Evolutionary conservation across 2,329 filamentous ascomycete species (phyloP).

Genomic region (Leptographium galeiforme): DNA sequence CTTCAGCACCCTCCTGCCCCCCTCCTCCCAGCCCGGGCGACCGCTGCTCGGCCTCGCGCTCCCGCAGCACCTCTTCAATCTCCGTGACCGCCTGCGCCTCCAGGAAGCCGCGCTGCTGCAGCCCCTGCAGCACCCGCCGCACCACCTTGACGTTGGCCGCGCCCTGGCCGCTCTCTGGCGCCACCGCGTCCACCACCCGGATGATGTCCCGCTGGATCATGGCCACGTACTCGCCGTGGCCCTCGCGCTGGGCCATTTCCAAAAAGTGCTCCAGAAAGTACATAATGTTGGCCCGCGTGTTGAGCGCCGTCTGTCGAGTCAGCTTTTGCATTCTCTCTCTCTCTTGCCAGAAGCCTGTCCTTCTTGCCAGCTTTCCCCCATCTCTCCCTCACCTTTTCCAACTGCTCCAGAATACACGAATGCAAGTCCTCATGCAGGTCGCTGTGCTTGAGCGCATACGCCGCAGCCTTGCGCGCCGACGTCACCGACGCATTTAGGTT

Average conservation of each 20-base stretch:
- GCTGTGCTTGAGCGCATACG: slow-evolving; percentile 85
- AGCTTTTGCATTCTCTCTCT: slow-evolving; percentile 4
- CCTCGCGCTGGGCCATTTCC: slow-evolving; percentile 66
- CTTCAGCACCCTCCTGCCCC: slow-evolving; percentile 8
- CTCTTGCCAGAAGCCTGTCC: neutral
- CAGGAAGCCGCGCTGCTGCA: slow-evolving; percentile 60
- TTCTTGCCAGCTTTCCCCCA: too few relatives aligned
- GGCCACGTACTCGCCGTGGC: slow-evolving; percentile 67
- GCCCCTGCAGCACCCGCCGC: slow-evolving; percentile 57
- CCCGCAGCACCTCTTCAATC: slow-evolving; percentile 71
- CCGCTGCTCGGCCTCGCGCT: slow-evolving; percentile 54
- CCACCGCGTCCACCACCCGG: slow-evolving; percentile 81
- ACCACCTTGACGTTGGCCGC: slow-evolving; percentile 92
- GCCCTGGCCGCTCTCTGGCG: slow-evolving; percentile 72
- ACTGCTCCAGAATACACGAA: slow-evolving; percentile 90
- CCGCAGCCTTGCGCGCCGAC: slow-evolving; percentile 81
- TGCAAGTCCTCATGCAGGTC: slow-evolving; percentile 97
- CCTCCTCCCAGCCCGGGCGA: slow-evolving; percentile 24
- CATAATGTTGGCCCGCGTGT: slow-evolving; percentile 96
- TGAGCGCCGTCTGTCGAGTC: slow-evolving; percentile 66
- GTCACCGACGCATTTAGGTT: slow-evolving; percentile 83
- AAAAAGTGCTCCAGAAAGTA: slow-evolving; percentile 96
- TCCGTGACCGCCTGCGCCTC: slow-evolving; percentile 61
- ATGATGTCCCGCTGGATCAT: slow-evolving; percentile 95
- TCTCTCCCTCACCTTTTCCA: slow-evolving; percentile 52